Evolutionary conservation across 2,329 filamentous ascomycete genomes (phyloP), one percentile per base, ranked within the genome.

Genomic region (Neoarthrinium moseri): DNA sequence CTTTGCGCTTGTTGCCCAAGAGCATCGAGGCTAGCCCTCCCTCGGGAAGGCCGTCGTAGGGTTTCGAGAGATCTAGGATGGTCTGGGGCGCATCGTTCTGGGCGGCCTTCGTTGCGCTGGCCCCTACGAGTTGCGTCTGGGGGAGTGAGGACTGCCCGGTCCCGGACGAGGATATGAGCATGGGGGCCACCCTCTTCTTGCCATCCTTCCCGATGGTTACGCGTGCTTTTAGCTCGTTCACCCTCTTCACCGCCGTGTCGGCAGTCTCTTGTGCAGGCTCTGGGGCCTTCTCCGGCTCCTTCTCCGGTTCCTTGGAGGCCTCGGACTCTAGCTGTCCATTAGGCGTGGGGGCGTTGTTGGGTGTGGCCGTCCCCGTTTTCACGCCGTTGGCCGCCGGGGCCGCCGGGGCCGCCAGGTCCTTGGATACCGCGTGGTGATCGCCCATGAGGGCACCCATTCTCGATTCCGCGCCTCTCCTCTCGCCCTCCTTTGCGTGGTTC

Each of bases 391-490:
- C 68, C n/a, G 63, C 70, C 43, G 71, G 65, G 4, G 69, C 65
- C 7, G 70, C 68, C n/a, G 63, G 70, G 43, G 71, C 65, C 4
- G 69, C 65, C 7, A 68, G 64, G 41, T 74, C 71, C 32, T 81
- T 81, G 4, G 75, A 71, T 4, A 78, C 66, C 3, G 77, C 71
- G 43, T 77, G 77, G 15, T 80, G 78, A 60, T 96, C 91, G 5
- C 92, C 92, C 94, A 99, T 99, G 29, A 99, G 70, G n/a, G 92
- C 92, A 11, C 94, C 94, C 94, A 99, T 99, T 54, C 92, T 83
- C 2, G 91, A 94, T 68, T 99, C 89, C 0, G 92, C 91, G 5
- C 87, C 91, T 53, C 86, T 89, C 24, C 92, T 79, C 64, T 99
- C 94, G 18, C 87, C 92, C 34, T 87, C 91, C 62, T 95, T 96